Evolutionary conservation across 2,329 filamentous ascomycete species (phyloP).

Genomic region (Fusarium denticulatum): DNA sequence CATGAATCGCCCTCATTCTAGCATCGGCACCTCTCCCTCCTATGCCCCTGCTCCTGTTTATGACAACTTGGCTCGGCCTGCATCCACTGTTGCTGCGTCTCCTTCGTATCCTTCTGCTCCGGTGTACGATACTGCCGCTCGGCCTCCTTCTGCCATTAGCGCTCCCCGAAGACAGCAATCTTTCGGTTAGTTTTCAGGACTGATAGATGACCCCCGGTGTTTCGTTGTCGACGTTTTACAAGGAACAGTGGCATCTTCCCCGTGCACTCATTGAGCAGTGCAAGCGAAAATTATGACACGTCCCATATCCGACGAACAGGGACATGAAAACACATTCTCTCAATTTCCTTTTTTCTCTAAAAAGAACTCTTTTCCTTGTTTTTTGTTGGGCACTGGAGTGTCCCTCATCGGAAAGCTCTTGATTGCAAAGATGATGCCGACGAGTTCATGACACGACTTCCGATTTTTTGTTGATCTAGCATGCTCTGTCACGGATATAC

Average conservation of each 20-base stretch:
- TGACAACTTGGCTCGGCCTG: constrained; percentile 18
- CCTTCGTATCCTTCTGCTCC: constrained; percentile 50
- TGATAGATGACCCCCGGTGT: not conserved
- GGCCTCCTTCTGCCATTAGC: constrained; percentile 57
- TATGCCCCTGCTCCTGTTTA: constrained; percentile 19
- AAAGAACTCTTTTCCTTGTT: constrained; percentile 31
- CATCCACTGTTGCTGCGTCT: constrained; percentile 23
- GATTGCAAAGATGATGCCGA: constrained; percentile 47
- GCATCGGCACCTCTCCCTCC: constrained; percentile 52
- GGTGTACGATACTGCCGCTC: constrained; percentile 60
- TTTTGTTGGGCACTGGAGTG: constrained; percentile 43
- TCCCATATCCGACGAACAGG: not conserved
- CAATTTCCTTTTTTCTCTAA: constrained; percentile 26
- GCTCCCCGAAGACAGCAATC: constrained; percentile 53
- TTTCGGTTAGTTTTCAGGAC: not conserved
- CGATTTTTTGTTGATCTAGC: constrained; percentile 48
- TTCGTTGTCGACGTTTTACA: not conserved
- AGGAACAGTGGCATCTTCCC: constrained; percentile 6
- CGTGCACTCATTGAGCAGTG: not conserved
- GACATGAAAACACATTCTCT: constrained; percentile 33
- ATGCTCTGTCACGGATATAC: constrained; percentile 52
- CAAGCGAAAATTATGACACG: constrained; percentile 15
- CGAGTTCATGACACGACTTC: constrained; percentile 50
- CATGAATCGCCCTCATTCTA: constrained; percentile 59
- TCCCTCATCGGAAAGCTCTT: constrained; percentile 41